Percentiles rank a stretch among this genome's conserved stretches.
Evolutionary conservation across 257 asterid genomes (phyloP).

Genomic region (Nicotiana noctiflora): DNA sequence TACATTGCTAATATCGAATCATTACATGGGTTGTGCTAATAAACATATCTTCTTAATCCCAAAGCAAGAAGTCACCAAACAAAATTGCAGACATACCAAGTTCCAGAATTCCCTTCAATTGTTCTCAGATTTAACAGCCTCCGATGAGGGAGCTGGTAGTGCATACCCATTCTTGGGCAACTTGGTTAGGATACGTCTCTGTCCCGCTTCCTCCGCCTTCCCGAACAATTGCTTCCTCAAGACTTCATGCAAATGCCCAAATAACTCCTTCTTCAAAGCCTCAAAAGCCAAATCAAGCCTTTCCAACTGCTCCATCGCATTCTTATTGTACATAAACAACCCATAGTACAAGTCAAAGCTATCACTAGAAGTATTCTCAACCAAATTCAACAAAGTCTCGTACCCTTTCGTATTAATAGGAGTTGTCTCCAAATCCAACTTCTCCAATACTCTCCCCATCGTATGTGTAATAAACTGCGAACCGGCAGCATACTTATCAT

Average conservation of each 20-base stretch:
- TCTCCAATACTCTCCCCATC: slow-evolving; percentile 76
- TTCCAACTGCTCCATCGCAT: slow-evolving; percentile 72
- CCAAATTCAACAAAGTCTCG: slow-evolving; percentile 68
- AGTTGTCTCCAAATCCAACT: slow-evolving; percentile 47
- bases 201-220: slow-evolving; percentile 39
- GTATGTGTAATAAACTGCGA: slow-evolving; percentile 82
- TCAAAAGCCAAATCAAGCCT: slow-evolving; percentile 72
- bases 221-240: slow-evolving; percentile 75
- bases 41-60: background rate
- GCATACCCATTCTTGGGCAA: slow-evolving; percentile 43
- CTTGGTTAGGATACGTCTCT: slow-evolving; percentile 36
- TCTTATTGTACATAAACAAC: slow-evolving; percentile 66
- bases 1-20: background rate
- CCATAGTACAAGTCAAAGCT: slow-evolving; percentile 84
- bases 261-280: slow-evolving; percentile 68
- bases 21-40: background rate
- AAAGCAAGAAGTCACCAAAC: background rate
- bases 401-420: slow-evolving; percentile 81
- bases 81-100: slow-evolving; percentile 10
- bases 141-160: slow-evolving; percentile 41
- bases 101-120: slow-evolving; percentile 6
- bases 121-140: slow-evolving; percentile 7
- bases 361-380: slow-evolving; percentile 64
- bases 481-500: slow-evolving; percentile 68
- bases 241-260: slow-evolving; percentile 63